These are phyloP conservation scores for Rhodotorula sphaerocarpa DNA, from an alignment of 768 basidiomycete species.

Conservation along the genomic window DNA sequence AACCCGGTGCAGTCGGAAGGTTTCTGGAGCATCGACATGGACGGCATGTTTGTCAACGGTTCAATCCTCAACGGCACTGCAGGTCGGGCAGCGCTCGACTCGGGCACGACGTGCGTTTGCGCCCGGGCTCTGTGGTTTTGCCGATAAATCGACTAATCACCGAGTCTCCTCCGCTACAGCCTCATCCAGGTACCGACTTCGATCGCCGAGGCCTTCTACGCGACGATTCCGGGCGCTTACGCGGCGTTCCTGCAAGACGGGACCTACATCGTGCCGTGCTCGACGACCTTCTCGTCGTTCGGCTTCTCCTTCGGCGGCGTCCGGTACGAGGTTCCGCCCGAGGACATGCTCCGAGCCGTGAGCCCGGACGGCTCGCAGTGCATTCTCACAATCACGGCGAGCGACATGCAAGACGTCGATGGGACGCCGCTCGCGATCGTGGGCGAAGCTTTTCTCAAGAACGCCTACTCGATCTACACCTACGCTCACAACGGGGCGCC, in stretches of 20 bases:
- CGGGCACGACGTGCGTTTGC: constrained; percentile 24
- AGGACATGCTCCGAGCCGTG: constrained; percentile 1
- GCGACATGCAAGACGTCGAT: background rate
- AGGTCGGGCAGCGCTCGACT: constrained; percentile 23
- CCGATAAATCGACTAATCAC: background rate
- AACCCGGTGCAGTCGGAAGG: constrained; percentile 4
- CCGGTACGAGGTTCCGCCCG: background rate
- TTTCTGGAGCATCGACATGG: constrained; percentile 15
- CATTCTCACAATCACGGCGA: background rate
- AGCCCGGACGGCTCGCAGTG: constrained; percentile 4
- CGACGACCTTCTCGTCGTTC: background rate
- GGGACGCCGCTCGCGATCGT: constrained; percentile 1
- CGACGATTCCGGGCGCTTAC: background rate
- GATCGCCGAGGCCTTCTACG: background rate
- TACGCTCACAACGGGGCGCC: constrained; percentile 19
- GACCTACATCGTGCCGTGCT: constrained; percentile 1
- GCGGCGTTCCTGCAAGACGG: background rate
- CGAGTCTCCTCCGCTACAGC: background rate
- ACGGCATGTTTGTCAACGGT: constrained; percentile 17
- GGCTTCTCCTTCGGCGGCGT: background rate
- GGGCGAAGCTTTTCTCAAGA: constrained; percentile 11
- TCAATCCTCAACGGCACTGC: constrained; percentile 7
- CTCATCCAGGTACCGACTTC: constrained; percentile 3
- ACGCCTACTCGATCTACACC: constrained; percentile 19
- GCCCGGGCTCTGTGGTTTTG: background rate